A percentile compares a stretch with the other conserved stretches of the same genome.
These are phyloP conservation scores for Cladosporium sp. DNA, from an alignment of 2,329 filamentous ascomycete genomes.

Conservation along the genomic window DNA sequence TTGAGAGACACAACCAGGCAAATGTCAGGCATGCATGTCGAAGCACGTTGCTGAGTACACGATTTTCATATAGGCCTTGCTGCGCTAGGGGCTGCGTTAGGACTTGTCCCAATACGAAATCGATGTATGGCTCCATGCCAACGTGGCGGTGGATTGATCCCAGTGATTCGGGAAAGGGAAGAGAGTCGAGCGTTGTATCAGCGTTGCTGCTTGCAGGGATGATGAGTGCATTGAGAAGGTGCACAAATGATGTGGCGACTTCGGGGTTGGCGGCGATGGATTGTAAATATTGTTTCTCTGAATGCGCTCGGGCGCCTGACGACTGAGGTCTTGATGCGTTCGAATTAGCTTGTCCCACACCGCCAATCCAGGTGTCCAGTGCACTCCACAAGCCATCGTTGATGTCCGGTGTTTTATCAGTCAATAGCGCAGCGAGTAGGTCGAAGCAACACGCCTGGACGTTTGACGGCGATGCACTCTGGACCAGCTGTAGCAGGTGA, in stretches of 20 bases:
- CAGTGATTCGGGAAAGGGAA: slow-evolving; percentile 84
- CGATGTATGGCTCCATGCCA: slow-evolving; percentile 87
- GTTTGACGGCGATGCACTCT: slow-evolving; percentile 42
- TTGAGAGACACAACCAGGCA: slow-evolving; percentile 70
- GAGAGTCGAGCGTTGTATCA: slow-evolving; percentile 60
- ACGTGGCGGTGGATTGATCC: slow-evolving; percentile 73
- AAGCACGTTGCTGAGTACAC: slow-evolving; percentile 46
- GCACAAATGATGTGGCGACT: slow-evolving; percentile 69
- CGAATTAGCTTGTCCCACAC: slow-evolving; percentile 17
- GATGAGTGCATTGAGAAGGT: slow-evolving; percentile 69
- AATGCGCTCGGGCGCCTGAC: slow-evolving; percentile 7
- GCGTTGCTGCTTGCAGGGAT: slow-evolving; percentile 59
- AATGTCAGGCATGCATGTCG: slow-evolving; percentile 81
- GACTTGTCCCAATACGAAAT: slow-evolving; percentile 73
- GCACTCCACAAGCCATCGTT: slow-evolving; percentile 73
- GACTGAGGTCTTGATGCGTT: slow-evolving; percentile 14
- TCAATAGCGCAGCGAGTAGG: slow-evolving; percentile 70
- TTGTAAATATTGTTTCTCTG: slow-evolving; percentile 29
- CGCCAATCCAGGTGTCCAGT: slow-evolving; percentile 69
- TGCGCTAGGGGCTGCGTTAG: slow-evolving; percentile 49
- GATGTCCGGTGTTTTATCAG: slow-evolving; percentile 64
- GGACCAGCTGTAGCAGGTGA: slow-evolving; percentile 73
- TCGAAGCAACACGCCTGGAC: slow-evolving; percentile 80
- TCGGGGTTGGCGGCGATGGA: slow-evolving; percentile 28
- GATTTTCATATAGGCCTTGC: slow-evolving; percentile 62